These are phyloP conservation scores for Rhynchospora breviuscula DNA, from an alignment of 176 grass and related monocot genomes.

Conservation along the genomic window DNA sequence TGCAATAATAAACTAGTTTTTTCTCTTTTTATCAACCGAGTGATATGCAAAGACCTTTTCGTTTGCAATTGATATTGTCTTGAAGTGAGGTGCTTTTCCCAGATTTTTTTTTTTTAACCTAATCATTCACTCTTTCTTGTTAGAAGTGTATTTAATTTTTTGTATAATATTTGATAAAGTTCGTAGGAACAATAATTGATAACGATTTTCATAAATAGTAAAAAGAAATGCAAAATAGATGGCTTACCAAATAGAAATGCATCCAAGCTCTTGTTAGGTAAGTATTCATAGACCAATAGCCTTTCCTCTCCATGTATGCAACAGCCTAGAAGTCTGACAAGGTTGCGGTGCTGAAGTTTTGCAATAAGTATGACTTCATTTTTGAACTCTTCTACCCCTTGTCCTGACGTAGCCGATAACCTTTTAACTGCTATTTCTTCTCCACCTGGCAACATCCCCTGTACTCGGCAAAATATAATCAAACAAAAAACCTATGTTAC, in stretches of 20 bases:
- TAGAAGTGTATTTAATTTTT: neutral
- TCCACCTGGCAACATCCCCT: conserved; percentile 28
- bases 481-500: neutral
- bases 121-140: neutral
- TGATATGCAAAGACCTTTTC: neutral
- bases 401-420: conserved; percentile 31
- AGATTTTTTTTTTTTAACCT: neutral
- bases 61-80: neutral
- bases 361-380: conserved; percentile 44
- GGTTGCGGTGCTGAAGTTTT: conserved; percentile 39
- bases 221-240: neutral
- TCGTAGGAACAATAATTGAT: neutral
- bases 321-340: conserved; percentile 37
- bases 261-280: conserved; percentile 41
- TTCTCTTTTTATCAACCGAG: neutral
- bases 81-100: neutral
- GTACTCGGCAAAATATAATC: neutral
- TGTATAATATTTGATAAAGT: neutral
- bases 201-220: neutral
- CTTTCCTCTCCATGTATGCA: conserved; percentile 32
- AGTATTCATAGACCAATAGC: conserved; percentile 37
- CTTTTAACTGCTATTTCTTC: conserved; percentile 42
- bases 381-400: conserved; percentile 39
- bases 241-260: conserved; percentile 35
- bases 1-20: neutral